phyloP scores from a whole-genome alignment of 805 yeast species.

The Metschnikowia aberdeeniae region DNA sequence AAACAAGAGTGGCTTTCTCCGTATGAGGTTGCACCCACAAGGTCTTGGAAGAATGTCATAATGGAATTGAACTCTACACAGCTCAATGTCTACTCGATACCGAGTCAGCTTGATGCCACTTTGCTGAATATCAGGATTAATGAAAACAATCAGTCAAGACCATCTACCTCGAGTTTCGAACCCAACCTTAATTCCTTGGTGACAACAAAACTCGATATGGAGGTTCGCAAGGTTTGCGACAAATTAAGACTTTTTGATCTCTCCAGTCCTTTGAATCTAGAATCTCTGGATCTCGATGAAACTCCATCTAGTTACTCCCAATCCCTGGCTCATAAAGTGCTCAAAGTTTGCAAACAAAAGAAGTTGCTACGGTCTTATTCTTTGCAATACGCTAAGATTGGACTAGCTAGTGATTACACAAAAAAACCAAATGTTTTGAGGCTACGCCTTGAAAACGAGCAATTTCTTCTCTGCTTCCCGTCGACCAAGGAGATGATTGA shows the following conservation, averaged over 20 bases:
- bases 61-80: conserved; percentile 86
- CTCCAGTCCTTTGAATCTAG: neutral
- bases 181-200: conserved; percentile 9
- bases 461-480: conserved; percentile 63
- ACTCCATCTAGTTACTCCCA: neutral
- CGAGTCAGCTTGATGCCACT: conserved; percentile 28
- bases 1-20: conserved; percentile 80
- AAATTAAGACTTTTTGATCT: conserved; percentile 4
- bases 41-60: conserved; percentile 68
- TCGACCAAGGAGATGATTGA: conserved; percentile 63
- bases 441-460: conserved; percentile 78
- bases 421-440: conserved; percentile 68
- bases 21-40: conserved; percentile 57
- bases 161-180: neutral
- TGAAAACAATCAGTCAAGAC: neutral
- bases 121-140: conserved; percentile 13
- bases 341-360: conserved; percentile 2
- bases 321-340: neutral
- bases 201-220: conserved; percentile 11
- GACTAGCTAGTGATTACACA: conserved; percentile 80
- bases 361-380: conserved; percentile 60
- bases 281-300: neutral
- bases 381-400: conserved; percentile 78
- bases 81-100: conserved; percentile 58
- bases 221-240: conserved; percentile 11